Evolutionary conservation across 2,329 filamentous ascomycete genomes (phyloP), one percentile per base, ranked within the genome.

Genomic region (Arachnomyces sp.): DNA sequence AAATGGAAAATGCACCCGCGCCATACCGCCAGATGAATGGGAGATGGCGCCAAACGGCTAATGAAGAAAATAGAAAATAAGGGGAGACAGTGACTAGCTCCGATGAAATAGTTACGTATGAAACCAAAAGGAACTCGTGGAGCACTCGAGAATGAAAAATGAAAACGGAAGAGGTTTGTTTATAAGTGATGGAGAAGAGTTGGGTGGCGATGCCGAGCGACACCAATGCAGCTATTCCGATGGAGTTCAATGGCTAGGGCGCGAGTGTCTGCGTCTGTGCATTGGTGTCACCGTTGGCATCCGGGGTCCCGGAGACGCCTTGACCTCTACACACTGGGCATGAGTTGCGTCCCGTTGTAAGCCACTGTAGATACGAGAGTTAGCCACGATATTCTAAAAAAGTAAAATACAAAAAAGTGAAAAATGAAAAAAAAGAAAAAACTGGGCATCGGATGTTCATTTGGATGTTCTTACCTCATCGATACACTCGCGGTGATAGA

Each of bases 401-500:
- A 38, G 13, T 37, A 14, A 39, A 33, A 53, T 39, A 12, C n/a
- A 7, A 9, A 30, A 18, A 16, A 39, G 29, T n/a, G 12, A 16
- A 28, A 17, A 16, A 7, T 8, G 28, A 20, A 9, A 11, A 28
- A 11, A 37, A 39, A 36, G 12, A 7, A 12, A 34, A n/a, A 20
- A 15, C 12, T 29, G 12, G 30, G 25, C 13, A 6, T n/a, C 6
- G 6, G 11, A 30, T 54, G n/a, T n/a, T n/a, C n/a, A n/a, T n/a
- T 25, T 9, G 20, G 20, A 25, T 25, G 20, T 5, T 53, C 70
- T 52, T 65, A 81, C 78, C 70, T 81, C 74, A 56, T 83, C 79
- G 57, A 84, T 82, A 58, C 79, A 84, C 49, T 81, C 73, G 48
- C 71, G 73, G 60, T 84, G 79, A 60, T 80, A 84, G 43, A 82